Conservation (phyloP, 129 eudicot genomes). For the Erigeron canadensis region DNA sequence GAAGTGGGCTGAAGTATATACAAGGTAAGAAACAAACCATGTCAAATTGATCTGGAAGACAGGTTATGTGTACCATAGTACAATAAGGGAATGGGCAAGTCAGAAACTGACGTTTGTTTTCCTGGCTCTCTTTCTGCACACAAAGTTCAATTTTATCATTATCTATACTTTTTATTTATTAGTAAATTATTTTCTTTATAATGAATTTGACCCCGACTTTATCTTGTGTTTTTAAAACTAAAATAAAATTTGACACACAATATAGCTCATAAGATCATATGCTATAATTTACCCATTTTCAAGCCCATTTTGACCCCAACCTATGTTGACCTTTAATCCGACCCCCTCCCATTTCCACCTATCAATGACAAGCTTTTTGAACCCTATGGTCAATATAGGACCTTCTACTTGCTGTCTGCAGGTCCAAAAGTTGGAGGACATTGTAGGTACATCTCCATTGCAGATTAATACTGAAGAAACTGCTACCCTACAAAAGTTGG, state of each 20-base stretch:
- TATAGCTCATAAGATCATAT: background rate
- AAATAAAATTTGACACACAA: background rate
- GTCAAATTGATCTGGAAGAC: background rate
- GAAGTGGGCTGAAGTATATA: background rate
- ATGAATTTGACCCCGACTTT: no score
- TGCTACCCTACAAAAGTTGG: no score
- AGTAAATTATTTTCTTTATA: no score
- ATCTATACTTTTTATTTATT: no score
- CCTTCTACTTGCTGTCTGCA: slow-evolving; percentile 26
- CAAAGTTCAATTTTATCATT: no score
- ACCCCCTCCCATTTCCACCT: background rate
- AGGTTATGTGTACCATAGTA: background rate
- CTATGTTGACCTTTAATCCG: background rate
- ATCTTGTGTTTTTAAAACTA: no score
- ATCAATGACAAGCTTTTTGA: no score
- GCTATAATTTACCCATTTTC: background rate
- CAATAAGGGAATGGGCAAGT: background rate
- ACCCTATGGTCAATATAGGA: background rate
- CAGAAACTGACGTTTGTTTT: background rate
- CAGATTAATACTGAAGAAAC: slow-evolving; percentile 27
- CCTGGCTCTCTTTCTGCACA: background rate
- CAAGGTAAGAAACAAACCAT: background rate
- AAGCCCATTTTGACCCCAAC: background rate
- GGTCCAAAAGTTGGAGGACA: slow-evolving; percentile 37
- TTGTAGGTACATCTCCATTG: slow-evolving; percentile 25